Percentiles rank a stretch among this genome's conserved stretches.
These are phyloP conservation scores for Rhododendron ovatum DNA, from an alignment of 148 eudicot species.

Conservation along the genomic window DNA sequence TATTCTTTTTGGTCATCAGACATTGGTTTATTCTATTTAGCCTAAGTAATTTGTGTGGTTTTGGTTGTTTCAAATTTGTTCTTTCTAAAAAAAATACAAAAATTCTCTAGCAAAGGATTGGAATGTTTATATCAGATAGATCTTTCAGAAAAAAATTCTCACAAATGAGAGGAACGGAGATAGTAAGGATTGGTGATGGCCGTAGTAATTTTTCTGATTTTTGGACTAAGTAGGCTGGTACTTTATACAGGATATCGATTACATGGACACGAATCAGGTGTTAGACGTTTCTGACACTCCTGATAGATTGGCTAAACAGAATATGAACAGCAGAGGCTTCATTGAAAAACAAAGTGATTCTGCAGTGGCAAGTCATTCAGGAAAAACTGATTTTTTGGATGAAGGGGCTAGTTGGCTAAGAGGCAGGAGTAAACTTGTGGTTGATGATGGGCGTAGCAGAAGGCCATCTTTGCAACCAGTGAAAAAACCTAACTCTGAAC, in stretches of 20 bases:
- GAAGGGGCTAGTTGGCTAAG: constrained; percentile 17
- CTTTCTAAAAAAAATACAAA: no score
- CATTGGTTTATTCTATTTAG: neutral
- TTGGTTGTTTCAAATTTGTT: no score
- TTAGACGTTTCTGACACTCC: constrained; percentile 76
- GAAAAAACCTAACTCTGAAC: constrained; percentile 10
- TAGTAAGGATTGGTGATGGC: neutral
- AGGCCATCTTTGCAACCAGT: constrained; percentile 14
- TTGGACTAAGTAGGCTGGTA: neutral
- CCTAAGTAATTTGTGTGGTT: neutral
- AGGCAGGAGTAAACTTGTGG: constrained; percentile 16
- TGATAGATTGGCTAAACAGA: constrained; percentile 33
- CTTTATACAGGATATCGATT: constrained; percentile 37
- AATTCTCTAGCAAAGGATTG: neutral
- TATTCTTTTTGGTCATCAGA: neutral
- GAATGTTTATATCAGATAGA: neutral
- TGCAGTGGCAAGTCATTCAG: constrained; percentile 18
- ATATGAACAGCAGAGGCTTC: constrained; percentile 12
- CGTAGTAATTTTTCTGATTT: neutral
- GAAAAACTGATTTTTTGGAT: constrained; percentile 12
- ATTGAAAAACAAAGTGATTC: constrained; percentile 9
- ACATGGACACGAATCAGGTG: constrained; percentile 43
- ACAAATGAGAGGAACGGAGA: neutral
- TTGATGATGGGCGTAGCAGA: constrained; percentile 25
- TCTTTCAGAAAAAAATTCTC: neutral